Evolutionary conservation across 2,329 filamentous ascomycete genomes (phyloP).

Genomic region (Didymellaceae sp.): DNA sequence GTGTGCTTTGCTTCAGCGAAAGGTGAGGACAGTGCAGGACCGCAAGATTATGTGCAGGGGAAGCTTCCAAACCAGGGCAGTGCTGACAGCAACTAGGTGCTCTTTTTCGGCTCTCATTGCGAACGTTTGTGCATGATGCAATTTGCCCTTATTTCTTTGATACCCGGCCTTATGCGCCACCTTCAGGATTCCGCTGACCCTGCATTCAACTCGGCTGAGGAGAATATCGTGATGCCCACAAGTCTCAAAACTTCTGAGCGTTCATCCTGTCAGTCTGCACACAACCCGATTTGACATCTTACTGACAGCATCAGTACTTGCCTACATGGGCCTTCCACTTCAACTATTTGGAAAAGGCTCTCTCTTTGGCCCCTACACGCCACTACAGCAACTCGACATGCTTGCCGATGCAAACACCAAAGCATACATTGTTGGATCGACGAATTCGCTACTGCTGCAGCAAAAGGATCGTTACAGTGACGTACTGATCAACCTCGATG

Average conservation of each 20-base stretch:
- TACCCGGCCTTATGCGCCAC: slow-evolving; percentile 88
- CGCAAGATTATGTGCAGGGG: background rate
- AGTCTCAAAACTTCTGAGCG: slow-evolving; percentile 91
- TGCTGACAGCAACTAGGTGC: slow-evolving; percentile 69
- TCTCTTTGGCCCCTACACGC: slow-evolving; percentile 95
- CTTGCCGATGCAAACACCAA: slow-evolving; percentile 93
- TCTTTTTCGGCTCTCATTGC: slow-evolving; percentile 97
- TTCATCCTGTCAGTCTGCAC: slow-evolving; percentile 65
- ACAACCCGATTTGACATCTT: background rate
- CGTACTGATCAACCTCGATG: slow-evolving; percentile 94
- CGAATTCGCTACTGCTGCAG: slow-evolving; percentile 90
- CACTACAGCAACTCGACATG: slow-evolving; percentile 91
- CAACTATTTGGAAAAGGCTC: slow-evolving; percentile 97
- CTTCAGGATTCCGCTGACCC: slow-evolving; percentile 96
- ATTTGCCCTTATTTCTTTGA: slow-evolving; percentile 93
- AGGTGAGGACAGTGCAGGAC: slow-evolving; percentile 63
- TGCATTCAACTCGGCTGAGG: slow-evolving; percentile 84
- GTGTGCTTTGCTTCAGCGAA: slow-evolving; percentile 90
- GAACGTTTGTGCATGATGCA: slow-evolving; percentile 98
- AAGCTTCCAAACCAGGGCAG: background rate
- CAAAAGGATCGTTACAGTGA: slow-evolving; percentile 97
- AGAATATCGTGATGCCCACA: slow-evolving; percentile 75
- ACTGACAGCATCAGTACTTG: slow-evolving; percentile 64
- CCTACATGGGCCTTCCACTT: slow-evolving; percentile 92
- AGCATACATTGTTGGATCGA: slow-evolving; percentile 96